Percentiles rank a stretch among this genome's conserved stretches.
Conservation (phyloP, 768 basidiomycete species). For the Amanita muscaria region DNA sequence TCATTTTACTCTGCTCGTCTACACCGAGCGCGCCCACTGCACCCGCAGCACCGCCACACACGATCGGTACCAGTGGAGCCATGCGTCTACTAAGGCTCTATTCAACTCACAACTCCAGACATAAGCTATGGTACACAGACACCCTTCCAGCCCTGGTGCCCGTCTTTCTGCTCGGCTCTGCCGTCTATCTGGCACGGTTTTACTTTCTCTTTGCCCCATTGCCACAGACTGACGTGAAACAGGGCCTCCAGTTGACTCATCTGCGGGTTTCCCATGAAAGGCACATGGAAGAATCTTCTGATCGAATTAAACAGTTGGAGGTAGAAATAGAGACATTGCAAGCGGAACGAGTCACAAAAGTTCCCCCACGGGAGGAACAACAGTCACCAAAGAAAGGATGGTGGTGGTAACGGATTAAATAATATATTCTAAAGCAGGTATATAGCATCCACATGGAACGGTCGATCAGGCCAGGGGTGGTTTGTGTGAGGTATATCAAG, state of each 20-base stretch:
- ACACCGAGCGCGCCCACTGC: too few relatives aligned
- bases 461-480: neutral
- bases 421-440: neutral
- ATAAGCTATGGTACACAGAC: conserved; percentile 61
- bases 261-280: conserved; percentile 61
- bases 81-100: too few relatives aligned
- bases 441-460: neutral
- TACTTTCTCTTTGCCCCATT: neutral
- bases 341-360: conserved; percentile 14
- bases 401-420: conserved; percentile 12
- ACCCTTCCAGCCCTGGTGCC: conserved; percentile 74
- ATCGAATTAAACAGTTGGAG: conserved; percentile 47
- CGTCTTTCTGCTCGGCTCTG: conserved; percentile 68
- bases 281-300: conserved; percentile 52
- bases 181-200: conserved; percentile 68
- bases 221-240: conserved; percentile 7
- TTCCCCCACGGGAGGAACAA: conserved; percentile 4
- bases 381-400: conserved; percentile 5
- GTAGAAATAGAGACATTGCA: conserved; percentile 42
- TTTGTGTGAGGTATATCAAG: conserved; percentile 4
- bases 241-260: conserved; percentile 64
- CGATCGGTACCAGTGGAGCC: too few relatives aligned
- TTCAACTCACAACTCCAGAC: conserved; percentile 29
- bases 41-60: too few relatives aligned
- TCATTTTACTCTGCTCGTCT: neutral